phyloP scores from a whole-genome alignment of 2,329 filamentous ascomycete genomes.

The Sporothrix euskadiensis region DNA sequence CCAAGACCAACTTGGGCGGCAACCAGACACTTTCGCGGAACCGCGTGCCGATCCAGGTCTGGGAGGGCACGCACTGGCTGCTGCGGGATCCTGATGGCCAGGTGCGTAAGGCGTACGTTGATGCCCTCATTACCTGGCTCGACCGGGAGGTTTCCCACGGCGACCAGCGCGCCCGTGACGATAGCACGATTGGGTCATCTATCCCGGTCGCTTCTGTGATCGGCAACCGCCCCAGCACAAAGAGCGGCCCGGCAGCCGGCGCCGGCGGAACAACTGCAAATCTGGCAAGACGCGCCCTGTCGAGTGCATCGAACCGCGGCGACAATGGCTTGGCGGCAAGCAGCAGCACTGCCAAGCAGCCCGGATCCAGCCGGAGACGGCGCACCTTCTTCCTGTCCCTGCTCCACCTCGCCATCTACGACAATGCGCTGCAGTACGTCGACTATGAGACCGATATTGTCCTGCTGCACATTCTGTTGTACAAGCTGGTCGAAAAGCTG shows the following conservation, averaged over 20 bases:
- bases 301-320: conserved; percentile 60
- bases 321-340: conserved; percentile 48
- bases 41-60: conserved; percentile 75
- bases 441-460: conserved; percentile 73
- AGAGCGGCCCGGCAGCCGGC: conserved; percentile 38
- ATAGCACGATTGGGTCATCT: conserved; percentile 38
- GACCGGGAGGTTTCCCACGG: conserved; percentile 70
- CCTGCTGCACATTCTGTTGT: conserved; percentile 73
- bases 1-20: conserved; percentile 58
- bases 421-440: conserved; percentile 74
- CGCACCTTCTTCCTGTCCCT: conserved; percentile 76
- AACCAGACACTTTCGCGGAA: conserved; percentile 69
- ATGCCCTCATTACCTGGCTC: conserved; percentile 82
- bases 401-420: conserved; percentile 85
- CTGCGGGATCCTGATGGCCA: conserved; percentile 74
- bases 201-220: conserved; percentile 37
- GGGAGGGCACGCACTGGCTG: conserved; percentile 97
- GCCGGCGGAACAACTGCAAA: conserved; percentile 28
- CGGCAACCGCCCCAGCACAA: conserved; percentile 48
- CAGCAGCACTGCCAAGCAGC: not conserved
- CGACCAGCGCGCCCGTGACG: conserved; percentile 65
- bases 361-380: conserved; percentile 43
- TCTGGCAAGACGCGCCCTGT: conserved; percentile 64
- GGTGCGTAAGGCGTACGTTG: conserved; percentile 81
- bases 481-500: conserved; percentile 70